phyloP scores from a whole-genome alignment of 768 basidiomycete genomes.

The Phlegmacium glaucopus region DNA sequence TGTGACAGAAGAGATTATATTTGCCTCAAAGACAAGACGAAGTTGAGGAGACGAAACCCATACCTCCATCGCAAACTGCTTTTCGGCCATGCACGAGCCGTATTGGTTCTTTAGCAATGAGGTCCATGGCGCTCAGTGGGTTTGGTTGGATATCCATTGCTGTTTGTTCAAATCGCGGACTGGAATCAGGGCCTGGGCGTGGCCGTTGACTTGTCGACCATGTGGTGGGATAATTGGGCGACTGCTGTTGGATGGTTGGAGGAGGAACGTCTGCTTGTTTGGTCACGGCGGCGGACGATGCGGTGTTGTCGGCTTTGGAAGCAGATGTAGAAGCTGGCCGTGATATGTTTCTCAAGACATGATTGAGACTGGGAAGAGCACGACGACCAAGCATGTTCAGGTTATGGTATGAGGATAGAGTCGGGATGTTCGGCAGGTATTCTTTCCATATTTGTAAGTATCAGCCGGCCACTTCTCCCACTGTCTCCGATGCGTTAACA shows the following conservation, averaged over 20 bases:
- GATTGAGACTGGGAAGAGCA: constrained; percentile 28
- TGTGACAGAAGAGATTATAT: constrained; percentile 9
- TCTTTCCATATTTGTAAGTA: constrained; percentile 11
- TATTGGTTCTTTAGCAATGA: constrained; percentile 84
- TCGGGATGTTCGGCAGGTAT: neutral
- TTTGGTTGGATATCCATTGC: constrained; percentile 83
- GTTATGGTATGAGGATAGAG: constrained; percentile 6
- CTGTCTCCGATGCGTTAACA: too few species aligned
- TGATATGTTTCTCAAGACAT: constrained; percentile 23
- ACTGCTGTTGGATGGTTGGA: constrained; percentile 63
- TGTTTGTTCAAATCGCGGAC: constrained; percentile 93
- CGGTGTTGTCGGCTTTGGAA: constrained; percentile 21
- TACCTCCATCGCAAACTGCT: constrained; percentile 95
- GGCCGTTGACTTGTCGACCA: constrained; percentile 86
- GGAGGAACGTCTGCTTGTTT: constrained; percentile 22
- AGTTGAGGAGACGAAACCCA: constrained; percentile 26
- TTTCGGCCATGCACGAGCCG: constrained; percentile 77
- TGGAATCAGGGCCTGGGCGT: constrained; percentile 54
- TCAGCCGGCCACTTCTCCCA: too few species aligned
- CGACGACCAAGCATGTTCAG: constrained; percentile 39
- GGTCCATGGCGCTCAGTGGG: constrained; percentile 87
- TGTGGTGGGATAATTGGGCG: constrained; percentile 77
- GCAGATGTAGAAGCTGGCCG: constrained; percentile 28
- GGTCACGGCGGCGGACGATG: constrained; percentile 6
- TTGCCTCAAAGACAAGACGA: constrained; percentile 1